Evolutionary conservation across 139 green algal genomes (phyloP), one percentile per base, ranked within the genome.

Genomic region (Zygnema circumcarinatum): DNA sequence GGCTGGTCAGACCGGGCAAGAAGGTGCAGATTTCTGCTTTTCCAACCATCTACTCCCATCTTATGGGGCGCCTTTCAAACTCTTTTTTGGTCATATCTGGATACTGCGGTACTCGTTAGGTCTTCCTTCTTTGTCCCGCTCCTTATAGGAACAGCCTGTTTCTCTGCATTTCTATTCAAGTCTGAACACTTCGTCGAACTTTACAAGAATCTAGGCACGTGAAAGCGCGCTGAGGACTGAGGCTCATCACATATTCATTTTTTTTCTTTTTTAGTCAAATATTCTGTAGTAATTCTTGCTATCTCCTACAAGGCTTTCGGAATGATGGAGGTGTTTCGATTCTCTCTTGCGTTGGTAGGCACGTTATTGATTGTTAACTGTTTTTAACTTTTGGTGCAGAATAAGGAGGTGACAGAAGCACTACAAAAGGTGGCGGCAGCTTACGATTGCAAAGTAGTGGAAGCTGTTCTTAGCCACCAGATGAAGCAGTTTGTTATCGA

Each of bases 401-500:
- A 90, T 32, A 62, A 92, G 36, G 96, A 98, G 22, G 95, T 98
- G 53, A 83, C 93, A 2, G 76, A 90, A 3, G 78, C 91, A 31
- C 92, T 99, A 69, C 86, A 92, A 39, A 94, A 94, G 74, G 93
- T 97, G 25, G 94, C 93, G 22, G 95, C 98, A 91, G 93, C 94
- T 1, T 98, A 96, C 86, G 96, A 94, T 54, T 96, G 94, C 92
- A 94, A 94, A 67, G 74, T 99, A 79, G 95, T 99, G 52, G 97
- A 99, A 92, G 97, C 96, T n/a, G 97, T 99, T 32, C 81, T 96
- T 85, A 93, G 89, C 38, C 96, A 99, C 91, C 88, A 98, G 89
- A 96, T 98, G 95, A 98, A 98, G 92, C 96, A 96, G 82, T 99
- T 98, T 85, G 91, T 98, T 31, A 98, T 99, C 47, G 97, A 99